phyloP scores from a whole-genome alignment of 2,329 filamentous ascomycete genomes.

The Pseudopyricularia javanii region DNA sequence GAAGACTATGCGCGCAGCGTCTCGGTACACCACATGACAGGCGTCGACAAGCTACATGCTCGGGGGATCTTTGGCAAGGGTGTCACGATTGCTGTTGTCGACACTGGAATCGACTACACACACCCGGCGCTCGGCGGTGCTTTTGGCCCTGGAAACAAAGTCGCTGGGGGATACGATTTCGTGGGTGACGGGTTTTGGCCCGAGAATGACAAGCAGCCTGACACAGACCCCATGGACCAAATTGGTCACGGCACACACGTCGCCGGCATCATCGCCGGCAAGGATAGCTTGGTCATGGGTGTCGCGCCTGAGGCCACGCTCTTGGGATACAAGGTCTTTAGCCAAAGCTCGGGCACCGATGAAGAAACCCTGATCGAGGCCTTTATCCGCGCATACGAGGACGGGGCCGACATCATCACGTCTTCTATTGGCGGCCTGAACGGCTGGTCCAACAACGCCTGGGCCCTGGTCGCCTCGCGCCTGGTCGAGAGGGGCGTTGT shows the following conservation, averaged over 20 bases:
- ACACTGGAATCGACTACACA: constrained; percentile 10
- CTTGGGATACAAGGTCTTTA: constrained; percentile 13
- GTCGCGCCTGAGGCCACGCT: constrained; percentile 14
- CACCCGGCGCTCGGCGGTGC: constrained; percentile 16
- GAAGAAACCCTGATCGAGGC: constrained; percentile 20
- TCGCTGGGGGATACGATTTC: constrained; percentile 12
- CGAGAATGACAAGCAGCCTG: constrained; percentile 4
- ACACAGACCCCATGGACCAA: constrained; percentile 12
- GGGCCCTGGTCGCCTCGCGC: constrained; percentile 23
- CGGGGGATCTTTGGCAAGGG: constrained; percentile 8
- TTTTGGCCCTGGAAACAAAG: constrained; percentile 10
- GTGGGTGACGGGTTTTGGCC: constrained; percentile 8
- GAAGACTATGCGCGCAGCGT: no score
- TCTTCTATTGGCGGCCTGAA: constrained; percentile 19
- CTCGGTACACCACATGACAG: constrained; percentile 10
- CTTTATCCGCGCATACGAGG: constrained; percentile 20
- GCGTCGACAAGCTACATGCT: constrained; percentile 10
- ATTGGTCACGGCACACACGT: constrained; percentile 14
- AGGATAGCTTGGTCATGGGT: constrained; percentile 6
- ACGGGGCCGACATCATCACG: constrained; percentile 23
- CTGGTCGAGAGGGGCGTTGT: constrained; percentile 29
- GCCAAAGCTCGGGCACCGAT: constrained; percentile 9
- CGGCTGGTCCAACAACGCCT: constrained; percentile 15
- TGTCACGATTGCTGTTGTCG: constrained; percentile 8
- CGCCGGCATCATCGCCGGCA: constrained; percentile 13